These are phyloP conservation scores for Kluyveromyces dobzhanskii DNA, from an alignment of 805 yeast species.

Conservation along the genomic window DNA sequence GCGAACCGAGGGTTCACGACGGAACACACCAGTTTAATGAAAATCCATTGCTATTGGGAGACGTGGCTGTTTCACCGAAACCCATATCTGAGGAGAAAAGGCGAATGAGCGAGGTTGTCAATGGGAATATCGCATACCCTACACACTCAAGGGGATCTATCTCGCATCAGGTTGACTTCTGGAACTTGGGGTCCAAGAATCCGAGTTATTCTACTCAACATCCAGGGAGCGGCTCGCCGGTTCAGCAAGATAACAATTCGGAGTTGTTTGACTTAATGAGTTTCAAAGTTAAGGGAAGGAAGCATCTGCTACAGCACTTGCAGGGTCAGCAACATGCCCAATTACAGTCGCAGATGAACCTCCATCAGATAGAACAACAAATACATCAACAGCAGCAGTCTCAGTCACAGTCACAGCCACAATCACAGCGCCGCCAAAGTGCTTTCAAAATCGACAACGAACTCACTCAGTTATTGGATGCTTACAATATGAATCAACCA, in stretches of 20 bases:
- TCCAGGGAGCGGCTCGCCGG: background rate
- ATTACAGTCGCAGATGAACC: background rate
- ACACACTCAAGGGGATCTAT: conserved; percentile 20
- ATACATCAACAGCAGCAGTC: background rate
- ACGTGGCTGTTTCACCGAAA: background rate
- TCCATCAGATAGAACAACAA: background rate
- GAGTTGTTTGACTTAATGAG: conserved; percentile 2
- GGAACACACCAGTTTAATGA: background rate
- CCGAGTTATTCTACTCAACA: background rate
- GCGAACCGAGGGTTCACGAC: background rate
- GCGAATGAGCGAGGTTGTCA: conserved; percentile 16
- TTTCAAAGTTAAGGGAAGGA: conserved; percentile 1
- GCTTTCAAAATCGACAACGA: conserved; percentile 16
- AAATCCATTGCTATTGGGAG: background rate
- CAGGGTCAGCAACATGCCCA: conserved; percentile 1
- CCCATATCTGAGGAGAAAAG: conserved; percentile 10
- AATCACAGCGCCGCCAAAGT: background rate
- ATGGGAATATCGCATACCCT: conserved; percentile 7
- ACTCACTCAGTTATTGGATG: conserved; percentile 18
- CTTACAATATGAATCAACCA: conserved; percentile 17
- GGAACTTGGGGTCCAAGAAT: conserved; percentile 13
- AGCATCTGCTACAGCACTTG: background rate
- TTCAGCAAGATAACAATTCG: background rate
- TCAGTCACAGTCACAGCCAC: background rate
- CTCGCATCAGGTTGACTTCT: conserved; percentile 22